These are phyloP conservation scores for Neospermospora avenae DNA, from an alignment of 2,329 filamentous ascomycete species.

Conservation along the genomic window DNA sequence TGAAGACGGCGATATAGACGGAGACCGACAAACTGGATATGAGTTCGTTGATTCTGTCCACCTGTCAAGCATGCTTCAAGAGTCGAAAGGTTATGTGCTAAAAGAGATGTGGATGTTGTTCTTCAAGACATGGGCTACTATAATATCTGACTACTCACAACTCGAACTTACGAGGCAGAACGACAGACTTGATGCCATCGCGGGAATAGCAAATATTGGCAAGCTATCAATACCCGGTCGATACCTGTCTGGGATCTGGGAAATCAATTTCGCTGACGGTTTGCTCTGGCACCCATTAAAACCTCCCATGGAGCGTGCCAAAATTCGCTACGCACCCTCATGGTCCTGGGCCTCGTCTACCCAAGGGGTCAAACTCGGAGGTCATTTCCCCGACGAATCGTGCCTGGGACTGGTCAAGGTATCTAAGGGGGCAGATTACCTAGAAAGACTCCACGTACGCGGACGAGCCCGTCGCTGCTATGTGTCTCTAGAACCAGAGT, in stretches of 20 bases:
- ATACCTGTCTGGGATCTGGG: not conserved
- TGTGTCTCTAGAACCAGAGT: not conserved
- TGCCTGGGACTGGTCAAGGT: not conserved
- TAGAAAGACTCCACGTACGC: not conserved
- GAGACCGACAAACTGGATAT: not conserved
- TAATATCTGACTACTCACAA: not conserved
- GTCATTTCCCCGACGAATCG: not conserved
- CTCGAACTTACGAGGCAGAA: not conserved
- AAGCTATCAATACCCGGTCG: not conserved
- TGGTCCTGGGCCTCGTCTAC: not conserved
- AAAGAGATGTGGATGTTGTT: not conserved
- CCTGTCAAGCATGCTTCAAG: not conserved
- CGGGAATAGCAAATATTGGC: not conserved
- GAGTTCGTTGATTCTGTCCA: not conserved
- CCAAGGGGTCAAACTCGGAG: not conserved
- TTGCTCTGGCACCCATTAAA: not conserved
- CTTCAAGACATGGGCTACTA: not conserved
- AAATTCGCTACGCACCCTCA: not conserved
- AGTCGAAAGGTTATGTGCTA: not conserved
- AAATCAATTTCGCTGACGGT: not conserved
- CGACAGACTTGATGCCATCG: not conserved
- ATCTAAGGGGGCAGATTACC: not conserved
- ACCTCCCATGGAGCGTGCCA: not conserved
- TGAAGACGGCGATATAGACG: not conserved
- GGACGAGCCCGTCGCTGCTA: not conserved